phyloP scores from a whole-genome alignment of 805 yeast species.

The Groenewaldozyma tartarivorans region DNA sequence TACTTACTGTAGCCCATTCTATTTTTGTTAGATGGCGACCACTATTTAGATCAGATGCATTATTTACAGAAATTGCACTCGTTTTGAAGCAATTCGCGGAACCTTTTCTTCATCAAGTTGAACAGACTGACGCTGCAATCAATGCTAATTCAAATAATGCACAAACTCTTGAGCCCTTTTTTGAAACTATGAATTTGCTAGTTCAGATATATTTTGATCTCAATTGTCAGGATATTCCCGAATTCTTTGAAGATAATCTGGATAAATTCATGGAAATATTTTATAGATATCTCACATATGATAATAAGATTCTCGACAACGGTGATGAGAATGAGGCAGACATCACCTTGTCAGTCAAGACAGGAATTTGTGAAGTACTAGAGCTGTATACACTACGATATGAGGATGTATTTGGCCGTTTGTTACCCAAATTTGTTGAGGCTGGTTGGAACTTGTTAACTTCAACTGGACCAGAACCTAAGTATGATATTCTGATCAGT shows the following conservation, averaged over 20 bases:
- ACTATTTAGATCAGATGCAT: constrained; percentile 78
- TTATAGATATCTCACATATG: constrained; percentile 67
- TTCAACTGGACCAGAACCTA: constrained; percentile 55
- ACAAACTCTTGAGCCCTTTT: constrained; percentile 43
- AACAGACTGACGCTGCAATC: constrained; percentile 58
- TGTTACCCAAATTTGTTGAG: constrained; percentile 69
- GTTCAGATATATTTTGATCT: constrained; percentile 83
- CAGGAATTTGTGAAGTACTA: constrained; percentile 75
- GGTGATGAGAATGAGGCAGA: constrained; percentile 62
- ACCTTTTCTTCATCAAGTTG: constrained; percentile 67
- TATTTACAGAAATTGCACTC: constrained; percentile 76
- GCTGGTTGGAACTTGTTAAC: constrained; percentile 72
- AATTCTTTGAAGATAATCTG: constrained; percentile 90
- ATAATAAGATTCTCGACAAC: constrained; percentile 45
- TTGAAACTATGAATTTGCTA: constrained; percentile 63
- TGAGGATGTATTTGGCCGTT: constrained; percentile 80
- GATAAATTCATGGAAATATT: constrained; percentile 66
- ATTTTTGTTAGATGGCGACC: constrained; percentile 97
- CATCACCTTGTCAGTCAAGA: constrained; percentile 58
- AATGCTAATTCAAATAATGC: constrained; percentile 35
- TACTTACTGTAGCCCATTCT: constrained; percentile 85
- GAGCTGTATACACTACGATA: constrained; percentile 83
- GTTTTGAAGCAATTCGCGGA: constrained; percentile 75
- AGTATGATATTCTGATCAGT: constrained; percentile 77
- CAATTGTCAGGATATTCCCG: constrained; percentile 97